A percentile compares a stretch with the other conserved stretches of the same genome.
Conservation (phyloP, 306 rosid genomes). For the Lathyrus tuberosus region DNA sequence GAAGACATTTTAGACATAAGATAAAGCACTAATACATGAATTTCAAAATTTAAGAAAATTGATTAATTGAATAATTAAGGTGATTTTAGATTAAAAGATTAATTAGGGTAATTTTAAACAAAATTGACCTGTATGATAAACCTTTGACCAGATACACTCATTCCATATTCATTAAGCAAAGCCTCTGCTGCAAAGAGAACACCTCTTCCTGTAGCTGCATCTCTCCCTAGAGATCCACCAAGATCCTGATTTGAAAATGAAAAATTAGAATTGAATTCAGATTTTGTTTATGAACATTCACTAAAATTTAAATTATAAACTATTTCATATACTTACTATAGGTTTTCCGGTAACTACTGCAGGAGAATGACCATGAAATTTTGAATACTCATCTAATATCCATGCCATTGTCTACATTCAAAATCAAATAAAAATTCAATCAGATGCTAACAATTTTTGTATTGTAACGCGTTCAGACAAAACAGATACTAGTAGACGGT, state of each 20-base stretch:
- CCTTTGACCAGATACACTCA: constrained; percentile 75
- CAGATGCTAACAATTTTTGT: neutral
- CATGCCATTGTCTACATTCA: constrained; percentile 94
- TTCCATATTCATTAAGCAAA: constrained; percentile 76
- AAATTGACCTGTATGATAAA: constrained; percentile 77
- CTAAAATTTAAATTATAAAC: constrained; percentile 17
- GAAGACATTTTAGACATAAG: too few species aligned
- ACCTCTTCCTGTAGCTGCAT: constrained; percentile 93
- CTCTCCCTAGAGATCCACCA: constrained; percentile 94
- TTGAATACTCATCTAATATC: constrained; percentile 94
- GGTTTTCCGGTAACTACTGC: constrained; percentile 98
- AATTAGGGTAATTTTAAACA: neutral
- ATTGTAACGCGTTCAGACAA: too few species aligned
- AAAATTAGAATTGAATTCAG: neutral
- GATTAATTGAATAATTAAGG: too few species aligned
- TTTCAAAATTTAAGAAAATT: too few species aligned
- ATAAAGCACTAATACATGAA: too few species aligned
- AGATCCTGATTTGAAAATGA: constrained; percentile 60
- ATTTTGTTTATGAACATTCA: neutral
- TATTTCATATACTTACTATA: constrained; percentile 51
- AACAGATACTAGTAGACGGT: too few species aligned
- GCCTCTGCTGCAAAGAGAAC: constrained; percentile 91
- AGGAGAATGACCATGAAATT: constrained; percentile 92
- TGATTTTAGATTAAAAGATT: neutral
- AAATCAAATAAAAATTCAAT: neutral